phyloP scores from a whole-genome alignment of 768 basidiomycete genomes.

The Tremella mesenterica region DNA sequence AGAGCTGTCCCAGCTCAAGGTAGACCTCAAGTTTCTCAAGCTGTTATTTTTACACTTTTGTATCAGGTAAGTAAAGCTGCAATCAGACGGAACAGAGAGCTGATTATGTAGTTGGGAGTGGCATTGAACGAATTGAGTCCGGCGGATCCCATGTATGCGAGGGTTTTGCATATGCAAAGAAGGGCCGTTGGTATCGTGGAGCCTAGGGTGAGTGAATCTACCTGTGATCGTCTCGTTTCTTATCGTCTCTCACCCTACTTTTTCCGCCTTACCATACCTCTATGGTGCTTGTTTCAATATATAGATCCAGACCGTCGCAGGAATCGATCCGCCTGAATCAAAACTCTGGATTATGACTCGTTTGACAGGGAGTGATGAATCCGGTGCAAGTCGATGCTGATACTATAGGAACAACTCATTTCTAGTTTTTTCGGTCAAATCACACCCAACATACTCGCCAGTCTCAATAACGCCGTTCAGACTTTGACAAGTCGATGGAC shows the following conservation, averaged over 20 bases:
- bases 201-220: background rate
- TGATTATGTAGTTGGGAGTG: background rate
- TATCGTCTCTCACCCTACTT: no score
- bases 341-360: no score
- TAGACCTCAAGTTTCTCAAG: conserved; percentile 29
- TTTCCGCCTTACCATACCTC: no score
- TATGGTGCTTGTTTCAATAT: no score
- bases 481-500: background rate
- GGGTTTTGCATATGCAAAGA: background rate
- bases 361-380: background rate
- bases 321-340: no score
- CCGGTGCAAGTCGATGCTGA: background rate
- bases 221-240: no score
- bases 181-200: background rate
- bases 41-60: conserved; percentile 37
- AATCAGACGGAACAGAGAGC: background rate
- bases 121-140: background rate
- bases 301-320: no score
- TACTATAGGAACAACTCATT: background rate
- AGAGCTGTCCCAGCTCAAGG: conserved; percentile 5
- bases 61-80: conserved; percentile 28
- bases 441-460: background rate
- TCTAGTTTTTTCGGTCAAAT: background rate
- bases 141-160: background rate
- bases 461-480: background rate